A percentile compares a stretch with the other conserved stretches of the same genome.
These are phyloP conservation scores for Exserohilum turcica DNA, from an alignment of 2,329 filamentous ascomycete genomes.

Conservation along the genomic window DNA sequence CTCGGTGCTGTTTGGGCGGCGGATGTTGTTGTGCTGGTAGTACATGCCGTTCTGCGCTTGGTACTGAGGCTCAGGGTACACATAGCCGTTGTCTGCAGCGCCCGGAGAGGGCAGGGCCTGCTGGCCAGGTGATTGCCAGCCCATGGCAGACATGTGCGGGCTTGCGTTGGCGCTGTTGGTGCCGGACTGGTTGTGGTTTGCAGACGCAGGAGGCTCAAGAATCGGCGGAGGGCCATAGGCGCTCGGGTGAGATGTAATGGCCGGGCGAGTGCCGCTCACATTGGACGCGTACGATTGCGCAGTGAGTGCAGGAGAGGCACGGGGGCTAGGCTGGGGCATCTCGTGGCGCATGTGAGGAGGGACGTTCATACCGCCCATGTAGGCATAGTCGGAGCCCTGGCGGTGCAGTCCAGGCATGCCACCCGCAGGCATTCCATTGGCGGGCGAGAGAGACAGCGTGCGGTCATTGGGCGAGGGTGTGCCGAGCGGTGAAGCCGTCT, in stretches of 20 bases:
- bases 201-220: constrained; percentile 78
- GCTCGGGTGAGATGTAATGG: constrained; percentile 82
- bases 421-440: constrained; percentile 68
- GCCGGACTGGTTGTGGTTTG: constrained; percentile 73
- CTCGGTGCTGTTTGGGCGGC: constrained; percentile 76
- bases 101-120: constrained; percentile 73
- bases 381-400: constrained; percentile 71
- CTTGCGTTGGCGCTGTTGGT: constrained; percentile 73
- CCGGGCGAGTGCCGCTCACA: constrained; percentile 56
- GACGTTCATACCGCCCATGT: constrained; percentile 77
- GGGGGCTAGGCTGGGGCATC: constrained; percentile 71
- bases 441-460: constrained; percentile 78
- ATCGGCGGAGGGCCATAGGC: constrained; percentile 83
- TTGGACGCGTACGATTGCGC: constrained; percentile 68
- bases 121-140: constrained; percentile 86
- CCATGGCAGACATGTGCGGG: constrained; percentile 79
- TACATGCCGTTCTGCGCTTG: constrained; percentile 68
- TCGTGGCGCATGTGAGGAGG: constrained; percentile 81
- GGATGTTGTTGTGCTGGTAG: constrained; percentile 71
- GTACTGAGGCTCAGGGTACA: constrained; percentile 76
- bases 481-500: constrained; percentile 73
- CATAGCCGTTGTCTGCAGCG: constrained; percentile 72
- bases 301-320: constrained; percentile 65
- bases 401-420: constrained; percentile 72
- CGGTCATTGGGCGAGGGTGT: constrained; percentile 85